A percentile compares a stretch with the other conserved stretches of the same genome.
These are phyloP conservation scores for Mallotus nudiflorus DNA, from an alignment of 345 rosid genomes.

Conservation along the genomic window DNA sequence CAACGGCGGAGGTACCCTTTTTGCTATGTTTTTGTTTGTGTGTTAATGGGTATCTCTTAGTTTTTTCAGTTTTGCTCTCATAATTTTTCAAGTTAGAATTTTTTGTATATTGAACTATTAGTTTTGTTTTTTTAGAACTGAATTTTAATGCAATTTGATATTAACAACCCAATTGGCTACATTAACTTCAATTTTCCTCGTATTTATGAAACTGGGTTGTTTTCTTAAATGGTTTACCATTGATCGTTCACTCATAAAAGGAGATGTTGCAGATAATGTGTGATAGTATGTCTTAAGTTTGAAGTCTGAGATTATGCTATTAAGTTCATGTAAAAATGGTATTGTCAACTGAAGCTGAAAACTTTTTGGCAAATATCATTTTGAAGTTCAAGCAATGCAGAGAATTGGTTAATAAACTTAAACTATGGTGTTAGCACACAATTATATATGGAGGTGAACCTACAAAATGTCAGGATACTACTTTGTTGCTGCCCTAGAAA, in stretches of 20 bases:
- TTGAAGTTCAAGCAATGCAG: background rate
- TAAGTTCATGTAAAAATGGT: background rate
- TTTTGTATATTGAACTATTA: background rate
- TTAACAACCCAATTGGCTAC: background rate
- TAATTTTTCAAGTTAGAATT: background rate
- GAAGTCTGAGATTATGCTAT: background rate
- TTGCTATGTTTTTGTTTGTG: background rate
- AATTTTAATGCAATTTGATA: background rate
- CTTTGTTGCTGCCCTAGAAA: background rate
- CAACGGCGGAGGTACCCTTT: constrained; percentile 44
- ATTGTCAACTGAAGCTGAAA: background rate
- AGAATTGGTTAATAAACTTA: background rate
- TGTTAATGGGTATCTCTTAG: background rate
- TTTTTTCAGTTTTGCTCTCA: background rate
- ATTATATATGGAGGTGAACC: background rate
- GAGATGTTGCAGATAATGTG: background rate
- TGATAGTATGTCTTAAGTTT: background rate
- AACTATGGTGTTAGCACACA: background rate
- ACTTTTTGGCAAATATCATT: background rate
- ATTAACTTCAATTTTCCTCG: background rate
- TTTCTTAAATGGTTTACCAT: background rate
- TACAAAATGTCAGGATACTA: background rate
- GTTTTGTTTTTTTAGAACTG: background rate
- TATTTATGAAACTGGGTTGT: background rate
- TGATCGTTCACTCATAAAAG: background rate